These are phyloP conservation scores for Saccharomycopsis fermentans DNA, from an alignment of 805 yeast species.

Conservation along the genomic window DNA sequence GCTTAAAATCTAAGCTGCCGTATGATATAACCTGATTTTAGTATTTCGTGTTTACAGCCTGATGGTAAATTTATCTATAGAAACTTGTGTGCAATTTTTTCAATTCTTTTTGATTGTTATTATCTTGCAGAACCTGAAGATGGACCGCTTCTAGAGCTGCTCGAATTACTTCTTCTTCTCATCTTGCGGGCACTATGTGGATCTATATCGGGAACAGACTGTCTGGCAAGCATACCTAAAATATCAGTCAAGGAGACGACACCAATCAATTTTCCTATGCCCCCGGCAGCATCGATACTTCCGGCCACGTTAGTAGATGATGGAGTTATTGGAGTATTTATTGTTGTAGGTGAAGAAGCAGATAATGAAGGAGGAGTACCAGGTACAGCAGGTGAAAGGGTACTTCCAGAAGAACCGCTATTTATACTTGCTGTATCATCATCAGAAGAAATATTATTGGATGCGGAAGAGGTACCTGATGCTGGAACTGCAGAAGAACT, in stretches of 20 bases:
- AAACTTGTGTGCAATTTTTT: too few relatives aligned
- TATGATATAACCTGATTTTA: not conserved
- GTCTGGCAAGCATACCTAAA: slow-evolving; percentile 64
- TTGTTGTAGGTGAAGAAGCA: not conserved
- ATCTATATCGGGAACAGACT: slow-evolving; percentile 42
- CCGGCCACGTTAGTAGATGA: not conserved
- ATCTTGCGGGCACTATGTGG: slow-evolving; percentile 60
- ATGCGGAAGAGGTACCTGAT: slow-evolving; percentile 20
- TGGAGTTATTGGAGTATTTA: not conserved
- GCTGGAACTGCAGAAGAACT: slow-evolving; percentile 19
- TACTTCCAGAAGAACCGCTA: not conserved
- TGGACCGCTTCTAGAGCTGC: slow-evolving; percentile 6
- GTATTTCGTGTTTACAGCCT: too few relatives aligned
- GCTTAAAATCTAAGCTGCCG: not conserved
- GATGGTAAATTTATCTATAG: too few relatives aligned
- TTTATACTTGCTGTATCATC: not conserved
- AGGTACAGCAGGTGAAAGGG: slow-evolving; percentile 7
- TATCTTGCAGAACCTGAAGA: not conserved
- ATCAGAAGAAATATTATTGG: slow-evolving; percentile 1
- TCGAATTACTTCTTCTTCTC: slow-evolving; percentile 15
- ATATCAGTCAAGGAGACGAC: slow-evolving; percentile 90
- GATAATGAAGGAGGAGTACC: not conserved
- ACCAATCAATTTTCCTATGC: slow-evolving; percentile 78
- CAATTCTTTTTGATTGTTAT: too few relatives aligned
- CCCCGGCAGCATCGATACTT: slow-evolving; percentile 31